Conservation (phyloP, 108 stramenopile genomes). For the Skeletonema grethae region DNA sequence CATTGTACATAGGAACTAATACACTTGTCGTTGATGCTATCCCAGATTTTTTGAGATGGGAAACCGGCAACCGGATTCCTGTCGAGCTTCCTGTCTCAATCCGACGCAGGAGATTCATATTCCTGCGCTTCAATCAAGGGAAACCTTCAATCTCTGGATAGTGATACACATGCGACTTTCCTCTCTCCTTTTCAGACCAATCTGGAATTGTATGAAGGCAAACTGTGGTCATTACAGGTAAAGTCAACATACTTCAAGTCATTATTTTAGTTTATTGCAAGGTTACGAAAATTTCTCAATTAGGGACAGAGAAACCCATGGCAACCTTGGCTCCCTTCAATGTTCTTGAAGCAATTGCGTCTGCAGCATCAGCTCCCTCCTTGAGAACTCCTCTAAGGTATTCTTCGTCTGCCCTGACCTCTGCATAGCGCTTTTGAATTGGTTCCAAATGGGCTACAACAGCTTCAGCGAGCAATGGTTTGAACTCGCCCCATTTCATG, state of each 20-base stretch:
- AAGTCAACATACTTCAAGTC: too few species aligned
- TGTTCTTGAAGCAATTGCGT: slow-evolving; percentile 85
- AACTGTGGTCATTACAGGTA: too few species aligned
- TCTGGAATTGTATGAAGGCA: too few species aligned
- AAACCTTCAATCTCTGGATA: too few species aligned
- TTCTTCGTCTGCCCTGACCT: slow-evolving; percentile 86
- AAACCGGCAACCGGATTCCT: too few species aligned
- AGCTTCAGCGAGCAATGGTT: slow-evolving; percentile 94
- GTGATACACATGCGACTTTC: too few species aligned
- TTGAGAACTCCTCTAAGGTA: slow-evolving; percentile 84
- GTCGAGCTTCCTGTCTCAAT: too few species aligned
- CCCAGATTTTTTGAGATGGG: too few species aligned
- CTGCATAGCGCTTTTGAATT: slow-evolving; percentile 89
- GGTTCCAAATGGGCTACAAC: slow-evolving; percentile 93
- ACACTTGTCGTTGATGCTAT: too few species aligned
- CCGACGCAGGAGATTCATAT: too few species aligned
- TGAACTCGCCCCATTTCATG: slow-evolving; percentile 96
- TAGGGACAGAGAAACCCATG: slow-evolving; percentile 88
- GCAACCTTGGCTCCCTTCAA: slow-evolving; percentile 87
- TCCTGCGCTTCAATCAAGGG: too few species aligned
- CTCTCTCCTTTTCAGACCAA: too few species aligned
- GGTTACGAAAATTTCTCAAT: background rate
- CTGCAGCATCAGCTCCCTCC: slow-evolving; percentile 95
- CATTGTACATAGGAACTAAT: background rate
- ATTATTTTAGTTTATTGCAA: background rate